Base-by-base conservation (phyloP, 2,329 filamentous ascomycete species). In the Domatiomyces catenatus region DNA sequence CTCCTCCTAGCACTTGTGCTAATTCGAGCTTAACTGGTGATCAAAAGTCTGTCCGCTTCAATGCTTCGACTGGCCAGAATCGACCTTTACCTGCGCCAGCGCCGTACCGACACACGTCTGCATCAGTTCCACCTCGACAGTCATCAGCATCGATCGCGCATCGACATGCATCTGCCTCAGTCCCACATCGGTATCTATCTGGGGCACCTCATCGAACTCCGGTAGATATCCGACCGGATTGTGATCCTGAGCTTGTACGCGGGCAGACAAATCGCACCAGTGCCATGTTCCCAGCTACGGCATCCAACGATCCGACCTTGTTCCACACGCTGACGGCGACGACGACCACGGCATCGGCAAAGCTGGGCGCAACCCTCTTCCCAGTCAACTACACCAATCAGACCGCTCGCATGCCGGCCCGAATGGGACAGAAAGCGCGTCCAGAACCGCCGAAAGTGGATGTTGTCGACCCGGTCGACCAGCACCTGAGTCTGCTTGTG, bases 401-500 rank as follows among this genome's bases (percentile, higher is more conserved):
- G 7, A 46, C 47, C 8, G 51, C 52, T 10, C 47, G 51, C 26
- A 52, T 58, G n/a, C 54, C 56, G 17, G 54, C 54, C 22, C 54
- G 43, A 22, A 48, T 49, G 10, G 50, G 49, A 15, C 52, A 52
- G 44, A 44, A 46, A 12, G 57, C 59, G 26, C 50, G 48, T 8
- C 17, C 48, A 8, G 39, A 49, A 46, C 49, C 46, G 10, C 3
- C 46, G 15, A 43, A 22, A 19, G 46, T 51, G 55, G 48, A 61
- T 56, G 55, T 74, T 61, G 56, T 72, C 39, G 74, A 78, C 48
- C 75, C 76, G 0, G 73, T 74, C 12, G 77, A 80, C 46, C 68
- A 70, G 45, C 79, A 79, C 0, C 72, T 81, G 17, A 65, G 69
- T 46, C 67, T 71, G 43, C 74, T 82, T 50, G 75, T 80, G 8